phyloP scores from a whole-genome alignment of 1,139 yeast species.

The Diutina mesorugosa region DNA sequence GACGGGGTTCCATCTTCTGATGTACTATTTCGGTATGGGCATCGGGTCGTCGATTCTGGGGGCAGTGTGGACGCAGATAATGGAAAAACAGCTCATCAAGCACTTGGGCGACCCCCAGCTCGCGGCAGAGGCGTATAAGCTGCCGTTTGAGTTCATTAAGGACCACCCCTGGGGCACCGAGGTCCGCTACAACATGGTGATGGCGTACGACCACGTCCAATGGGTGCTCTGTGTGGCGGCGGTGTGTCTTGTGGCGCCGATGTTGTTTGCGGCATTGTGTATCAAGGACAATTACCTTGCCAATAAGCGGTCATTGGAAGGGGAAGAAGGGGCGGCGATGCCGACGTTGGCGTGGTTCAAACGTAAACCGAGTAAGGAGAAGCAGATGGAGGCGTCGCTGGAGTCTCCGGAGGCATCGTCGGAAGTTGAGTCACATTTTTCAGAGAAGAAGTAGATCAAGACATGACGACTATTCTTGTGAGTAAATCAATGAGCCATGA shows the following conservation, averaged over 20 bases:
- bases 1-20: conserved; percentile 40
- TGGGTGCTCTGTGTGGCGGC: conserved; percentile 45
- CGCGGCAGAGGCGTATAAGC: conserved; percentile 37
- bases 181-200: conserved; percentile 41
- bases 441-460: background rate
- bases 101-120: conserved; percentile 11
- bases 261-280: conserved; percentile 34
- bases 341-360: background rate
- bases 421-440: background rate
- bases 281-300: conserved; percentile 42
- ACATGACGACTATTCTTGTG: background rate
- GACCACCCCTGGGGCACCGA: conserved; percentile 48
- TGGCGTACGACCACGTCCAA: conserved; percentile 49
- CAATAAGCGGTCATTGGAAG: conserved; percentile 21
- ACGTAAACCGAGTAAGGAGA: background rate
- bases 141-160: conserved; percentile 35
- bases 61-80: conserved; percentile 47
- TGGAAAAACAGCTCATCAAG: conserved; percentile 9
- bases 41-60: conserved; percentile 44
- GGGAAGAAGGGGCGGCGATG: background rate
- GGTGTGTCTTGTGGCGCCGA: conserved; percentile 39
- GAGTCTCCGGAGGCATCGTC: background rate
- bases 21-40: conserved; percentile 51
- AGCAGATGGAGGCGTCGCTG: background rate
- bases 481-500: background rate